Percentiles rank a stretch among this genome's conserved stretches.
phyloP scores from a whole-genome alignment of 768 basidiomycete genomes.

The Rickenella mellea region DNA sequence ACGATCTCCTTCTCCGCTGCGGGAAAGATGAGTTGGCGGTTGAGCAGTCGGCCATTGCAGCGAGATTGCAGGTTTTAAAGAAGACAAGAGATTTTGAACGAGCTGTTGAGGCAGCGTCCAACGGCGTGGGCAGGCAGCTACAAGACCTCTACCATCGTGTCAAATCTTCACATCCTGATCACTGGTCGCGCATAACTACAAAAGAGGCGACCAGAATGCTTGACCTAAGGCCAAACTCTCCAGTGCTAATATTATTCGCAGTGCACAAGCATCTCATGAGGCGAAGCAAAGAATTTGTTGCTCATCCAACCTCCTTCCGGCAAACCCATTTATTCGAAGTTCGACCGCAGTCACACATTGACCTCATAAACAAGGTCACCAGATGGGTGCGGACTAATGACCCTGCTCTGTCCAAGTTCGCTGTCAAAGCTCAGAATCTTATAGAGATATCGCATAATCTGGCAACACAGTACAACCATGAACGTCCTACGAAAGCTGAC shows the following conservation, averaged over 20 bases:
- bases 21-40: slow-evolving; percentile 23
- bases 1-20: slow-evolving; percentile 38
- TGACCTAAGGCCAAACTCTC: slow-evolving; percentile 21
- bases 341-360: slow-evolving; percentile 49
- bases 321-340: slow-evolving; percentile 46
- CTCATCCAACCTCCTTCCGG: slow-evolving; percentile 35
- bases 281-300: slow-evolving; percentile 40
- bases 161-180: slow-evolving; percentile 32
- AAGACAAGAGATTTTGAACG: slow-evolving; percentile 45
- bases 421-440: slow-evolving; percentile 35
- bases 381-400: slow-evolving; percentile 34
- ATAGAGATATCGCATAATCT: slow-evolving; percentile 25
- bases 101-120: slow-evolving; percentile 31
- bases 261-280: slow-evolving; percentile 61
- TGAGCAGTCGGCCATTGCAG: slow-evolving; percentile 32
- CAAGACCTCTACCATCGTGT: slow-evolving; percentile 32
- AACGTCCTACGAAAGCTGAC: slow-evolving; percentile 20
- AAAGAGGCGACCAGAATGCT: slow-evolving; percentile 41
- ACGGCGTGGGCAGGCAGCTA: slow-evolving; percentile 19
- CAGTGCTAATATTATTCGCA: slow-evolving; percentile 34
- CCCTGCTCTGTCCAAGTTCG: slow-evolving; percentile 38
- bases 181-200: slow-evolving; percentile 50
- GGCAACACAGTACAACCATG: slow-evolving; percentile 19
- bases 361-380: slow-evolving; percentile 37
- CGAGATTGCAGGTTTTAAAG: slow-evolving; percentile 57